Base-by-base conservation (phyloP, 805 yeast species). In the Maudiozyma pseudohumilis region DNA sequence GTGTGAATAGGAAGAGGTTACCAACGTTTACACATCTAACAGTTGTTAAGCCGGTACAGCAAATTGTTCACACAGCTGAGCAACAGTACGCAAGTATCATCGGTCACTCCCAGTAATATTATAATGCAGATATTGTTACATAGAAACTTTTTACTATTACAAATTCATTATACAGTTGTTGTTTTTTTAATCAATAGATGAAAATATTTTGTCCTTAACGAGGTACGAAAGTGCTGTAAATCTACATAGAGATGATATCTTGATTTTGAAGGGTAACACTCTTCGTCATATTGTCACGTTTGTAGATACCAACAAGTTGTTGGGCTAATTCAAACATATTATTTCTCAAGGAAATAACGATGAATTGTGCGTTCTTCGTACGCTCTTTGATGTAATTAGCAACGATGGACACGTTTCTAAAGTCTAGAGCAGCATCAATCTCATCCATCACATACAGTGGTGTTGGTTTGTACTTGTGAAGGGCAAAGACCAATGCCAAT, bases 371-470 rank as follows among this genome's bases (percentile, higher is more conserved):
- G 60, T 89, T 86, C 61, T 83, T 84, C 2, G 98, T 94, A 36
- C 96, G 70, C 52, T 88, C 96, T 54, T 87, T 88, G 57, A 92
- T 92, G 56, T 92, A 94, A 53, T 88, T 89, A 3, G 98, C 99
- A 35, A 92, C 96, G 62, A 92, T 92, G 10, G 96, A 86, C 24
- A 92, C 98, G 51, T 92, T 92, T 56, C 96, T 69, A 63, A 92
- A 92, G 64, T 92, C 99, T 46, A 92, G 70, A 2, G 99, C 99
- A 1, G 99, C 98, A 65, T 92, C 98, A 49, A 92, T 92, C 64
- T 92, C 98, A 65, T 92, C 98, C 98, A 92, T 92, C 26, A 92
- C 97, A 56, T 92, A 92, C 34, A 92, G 64, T 5, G 98, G 98
- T 0, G 98, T 92, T 1, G 98, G 98, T 57, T 86, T 92, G 60